These are phyloP conservation scores for Pseudovirgaria hyperparasitica DNA, from an alignment of 2,329 filamentous ascomycete genomes.

Conservation along the genomic window DNA sequence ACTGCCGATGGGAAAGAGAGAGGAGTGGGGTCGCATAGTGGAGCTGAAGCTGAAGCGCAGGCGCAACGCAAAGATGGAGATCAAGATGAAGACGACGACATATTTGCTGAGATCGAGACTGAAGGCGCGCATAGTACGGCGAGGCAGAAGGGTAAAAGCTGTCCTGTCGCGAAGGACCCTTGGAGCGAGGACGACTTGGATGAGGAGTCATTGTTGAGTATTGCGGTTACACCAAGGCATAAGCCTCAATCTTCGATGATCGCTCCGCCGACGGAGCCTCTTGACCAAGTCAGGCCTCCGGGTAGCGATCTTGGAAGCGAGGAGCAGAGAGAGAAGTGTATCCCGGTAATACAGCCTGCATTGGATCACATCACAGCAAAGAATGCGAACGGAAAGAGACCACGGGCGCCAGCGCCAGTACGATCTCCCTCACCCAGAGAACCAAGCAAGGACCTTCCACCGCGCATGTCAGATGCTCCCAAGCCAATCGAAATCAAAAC, in stretches of 20 bases:
- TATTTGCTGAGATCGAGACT: neutral
- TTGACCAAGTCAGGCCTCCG: slow-evolving; percentile 1
- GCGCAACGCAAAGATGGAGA: slow-evolving; percentile 11
- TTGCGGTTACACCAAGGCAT: neutral
- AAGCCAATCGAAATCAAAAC: neutral
- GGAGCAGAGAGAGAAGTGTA: neutral
- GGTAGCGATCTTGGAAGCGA: slow-evolving; percentile 1
- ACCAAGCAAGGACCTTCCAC: too few species aligned
- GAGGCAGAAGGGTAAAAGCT: neutral
- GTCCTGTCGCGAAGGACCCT: slow-evolving; percentile 15
- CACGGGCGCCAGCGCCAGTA: too few species aligned
- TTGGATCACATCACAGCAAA: slow-evolving; percentile 1
- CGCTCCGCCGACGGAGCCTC: neutral
- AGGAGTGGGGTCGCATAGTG: slow-evolving; percentile 10
- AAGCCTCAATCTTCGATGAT: neutral
- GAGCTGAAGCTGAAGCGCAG: slow-evolving; percentile 11
- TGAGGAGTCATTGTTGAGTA: slow-evolving; percentile 5
- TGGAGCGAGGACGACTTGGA: slow-evolving; percentile 18
- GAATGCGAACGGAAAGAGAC: neutral
- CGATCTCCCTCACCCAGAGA: too few species aligned
- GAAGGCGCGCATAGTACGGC: neutral
- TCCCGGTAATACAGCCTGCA: slow-evolving; percentile 1
- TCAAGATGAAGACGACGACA: neutral
- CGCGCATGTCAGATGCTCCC: too few species aligned
- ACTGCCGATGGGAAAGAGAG: slow-evolving; percentile 5